Base-by-base conservation (phyloP, 1,284 basidiomycete genomes). In the Vanrija sp. region DNA sequence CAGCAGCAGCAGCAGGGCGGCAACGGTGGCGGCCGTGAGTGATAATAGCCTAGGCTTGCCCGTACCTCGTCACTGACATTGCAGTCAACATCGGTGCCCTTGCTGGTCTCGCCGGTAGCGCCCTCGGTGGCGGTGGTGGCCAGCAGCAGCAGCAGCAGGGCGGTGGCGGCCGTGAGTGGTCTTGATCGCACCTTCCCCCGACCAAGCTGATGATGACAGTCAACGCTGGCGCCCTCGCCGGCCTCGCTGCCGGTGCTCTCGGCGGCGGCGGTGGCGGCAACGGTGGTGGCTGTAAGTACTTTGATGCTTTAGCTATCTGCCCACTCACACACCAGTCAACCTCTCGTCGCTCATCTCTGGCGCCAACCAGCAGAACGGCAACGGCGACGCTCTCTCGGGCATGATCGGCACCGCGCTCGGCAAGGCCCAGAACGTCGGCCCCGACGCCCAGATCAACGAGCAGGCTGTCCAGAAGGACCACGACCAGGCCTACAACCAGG, bases 401-500 rank as follows among this genome's bases (percentile, higher is more conserved):
- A 71, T 72, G 65, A 66, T 67, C 63, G 51, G 61, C 49, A 62
- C 65, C 55, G 60, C 64, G 9, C 59, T 71, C 54, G 64, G 60
- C 38, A 57, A 68, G 46, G 64, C 89, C 38, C 49, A 51, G 52
- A 23, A 21, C 21, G 50, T 51, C 25, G 23, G 21, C 16, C 55
- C 55, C 43, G 51, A 54, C 42, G 50, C 55, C 19, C 38, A 25
- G 29, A 38, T 61, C 34, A 82, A 90, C 67, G 88, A 90, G 67
- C 79, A 85, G n/a, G 75, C 79, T 9, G 83, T 86, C 8, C 65
- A 74, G 51, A 63, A 78, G 51, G 82, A 85, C 15, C 61, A 83
- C 80, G 68, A 82, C 42, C 67, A 83, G 66, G 87, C 69, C 38
- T 78, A 78, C 69, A 67, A 80, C 3, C 67, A 84, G 51, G 81